Percentiles rank a stretch among this genome's conserved stretches.
These are phyloP conservation scores for Drechslera avenae DNA, from an alignment of 2,329 filamentous ascomycete genomes.

Conservation along the genomic window DNA sequence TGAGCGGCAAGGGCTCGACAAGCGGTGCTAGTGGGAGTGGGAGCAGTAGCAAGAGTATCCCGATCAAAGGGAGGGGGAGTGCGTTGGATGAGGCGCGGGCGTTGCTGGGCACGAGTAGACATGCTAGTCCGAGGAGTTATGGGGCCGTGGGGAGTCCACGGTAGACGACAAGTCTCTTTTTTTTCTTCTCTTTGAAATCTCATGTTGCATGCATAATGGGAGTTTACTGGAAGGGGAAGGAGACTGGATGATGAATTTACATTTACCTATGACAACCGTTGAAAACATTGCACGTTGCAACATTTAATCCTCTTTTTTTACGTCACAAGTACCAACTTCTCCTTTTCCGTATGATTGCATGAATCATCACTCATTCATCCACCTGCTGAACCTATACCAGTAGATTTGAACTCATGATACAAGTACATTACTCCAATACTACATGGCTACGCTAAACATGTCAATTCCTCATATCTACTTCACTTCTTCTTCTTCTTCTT, in stretches of 20 bases:
- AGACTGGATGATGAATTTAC: no score
- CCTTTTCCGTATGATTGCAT: no score
- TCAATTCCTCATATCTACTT: no score
- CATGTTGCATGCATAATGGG: not conserved
- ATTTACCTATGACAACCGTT: no score
- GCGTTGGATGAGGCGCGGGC: conserved; percentile 46
- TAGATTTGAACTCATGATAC: no score
- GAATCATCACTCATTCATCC: no score
- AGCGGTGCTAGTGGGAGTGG: not conserved
- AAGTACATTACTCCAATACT: not conserved
- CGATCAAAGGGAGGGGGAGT: conserved; percentile 23
- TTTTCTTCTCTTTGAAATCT: no score
- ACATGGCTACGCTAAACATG: not conserved
- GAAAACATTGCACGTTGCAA: no score
- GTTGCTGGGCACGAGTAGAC: conserved; percentile 39
- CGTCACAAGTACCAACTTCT: no score
- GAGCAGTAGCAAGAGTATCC: conserved; percentile 30
- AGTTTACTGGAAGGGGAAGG: not conserved
- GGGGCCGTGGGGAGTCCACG: conserved; percentile 28
- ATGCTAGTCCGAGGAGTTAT: conserved; percentile 45
- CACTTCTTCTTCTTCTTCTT: not conserved
- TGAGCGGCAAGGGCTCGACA: not conserved
- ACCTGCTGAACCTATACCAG: no score
- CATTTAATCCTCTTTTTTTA: no score
- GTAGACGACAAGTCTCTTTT: not conserved